Percentiles rank a stretch among this genome's conserved stretches.
Evolutionary conservation across 768 basidiomycete genomes (phyloP).

Genomic region (Xanthoconium purpureum): DNA sequence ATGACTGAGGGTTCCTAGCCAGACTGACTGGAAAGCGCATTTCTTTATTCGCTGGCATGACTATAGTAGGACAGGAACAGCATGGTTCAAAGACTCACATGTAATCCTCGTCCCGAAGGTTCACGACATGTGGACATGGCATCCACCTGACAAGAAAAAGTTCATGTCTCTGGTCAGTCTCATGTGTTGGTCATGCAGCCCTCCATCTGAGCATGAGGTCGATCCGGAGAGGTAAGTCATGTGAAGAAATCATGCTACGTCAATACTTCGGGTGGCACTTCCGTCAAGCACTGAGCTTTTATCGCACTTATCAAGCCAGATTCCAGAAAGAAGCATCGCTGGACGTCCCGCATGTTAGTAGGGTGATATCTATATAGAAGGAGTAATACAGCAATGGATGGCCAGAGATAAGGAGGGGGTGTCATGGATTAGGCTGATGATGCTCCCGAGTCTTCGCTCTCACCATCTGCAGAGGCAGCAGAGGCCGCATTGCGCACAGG

Average conservation of each 20-base stretch:
- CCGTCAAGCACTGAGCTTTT: constrained; percentile 13
- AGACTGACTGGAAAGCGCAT: not conserved
- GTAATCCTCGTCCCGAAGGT: not conserved
- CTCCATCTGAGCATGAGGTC: constrained; percentile 7
- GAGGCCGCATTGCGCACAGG: constrained; percentile 54
- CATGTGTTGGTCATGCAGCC: constrained; percentile 6
- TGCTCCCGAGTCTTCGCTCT: constrained; percentile 51
- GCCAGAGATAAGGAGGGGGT: constrained; percentile 25
- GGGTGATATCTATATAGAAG: constrained; percentile 31
- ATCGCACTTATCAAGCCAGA: constrained; percentile 19
- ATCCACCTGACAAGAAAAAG: constrained; percentile 12
- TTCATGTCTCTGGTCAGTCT: constrained; percentile 5
- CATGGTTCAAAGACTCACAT: not conserved
- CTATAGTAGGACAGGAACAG: constrained; percentile 3
- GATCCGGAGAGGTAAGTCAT: constrained; percentile 6
- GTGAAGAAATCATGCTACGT: constrained; percentile 7
- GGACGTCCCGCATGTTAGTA: constrained; percentile 22
- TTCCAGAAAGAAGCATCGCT: constrained; percentile 16
- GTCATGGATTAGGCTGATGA: constrained; percentile 31
- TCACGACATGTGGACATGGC: constrained; percentile 14
- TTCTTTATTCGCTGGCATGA: constrained; percentile 9
- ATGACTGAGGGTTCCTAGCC: constrained; percentile 5
- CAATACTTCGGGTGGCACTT: not conserved
- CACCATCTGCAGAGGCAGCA: constrained; percentile 51
- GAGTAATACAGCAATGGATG: constrained; percentile 33